These are phyloP conservation scores for Pontederia crassipes DNA, from an alignment of 176 grass and related monocot species.

Conservation along the genomic window DNA sequence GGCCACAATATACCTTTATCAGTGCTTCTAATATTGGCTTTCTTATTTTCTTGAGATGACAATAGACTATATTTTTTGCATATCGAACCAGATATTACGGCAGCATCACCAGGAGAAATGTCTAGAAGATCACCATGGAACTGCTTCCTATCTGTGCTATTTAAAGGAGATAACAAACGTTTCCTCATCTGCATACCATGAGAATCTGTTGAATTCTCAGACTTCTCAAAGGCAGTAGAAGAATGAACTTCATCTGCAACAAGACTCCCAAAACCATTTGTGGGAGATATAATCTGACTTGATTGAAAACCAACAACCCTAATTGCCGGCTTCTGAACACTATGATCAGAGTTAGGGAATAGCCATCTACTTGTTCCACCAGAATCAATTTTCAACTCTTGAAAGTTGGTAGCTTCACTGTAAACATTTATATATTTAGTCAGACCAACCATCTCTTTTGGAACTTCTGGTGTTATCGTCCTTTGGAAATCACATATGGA, in stretches of 20 bases:
- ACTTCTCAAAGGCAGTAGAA: constrained; percentile 32
- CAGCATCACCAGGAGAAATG: constrained; percentile 34
- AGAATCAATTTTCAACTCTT: constrained; percentile 35
- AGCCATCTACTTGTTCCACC: constrained; percentile 30
- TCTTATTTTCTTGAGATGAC: constrained; percentile 54
- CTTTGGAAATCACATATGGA: constrained; percentile 31
- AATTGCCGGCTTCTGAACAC: constrained; percentile 36
- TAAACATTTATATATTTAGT: constrained; percentile 18
- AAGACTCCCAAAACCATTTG: constrained; percentile 19
- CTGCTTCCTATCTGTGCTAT: constrained; percentile 32
- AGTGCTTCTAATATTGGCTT: constrained; percentile 44
- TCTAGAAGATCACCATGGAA: constrained; percentile 54
- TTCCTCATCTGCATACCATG: constrained; percentile 46
- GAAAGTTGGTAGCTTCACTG: constrained; percentile 23
- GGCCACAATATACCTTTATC: constrained; percentile 22
- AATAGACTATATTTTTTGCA: constrained; percentile 26
- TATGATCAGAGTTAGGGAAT: constrained; percentile 24
- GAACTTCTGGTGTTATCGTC: constrained; percentile 23
- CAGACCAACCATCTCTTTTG: constrained; percentile 23
- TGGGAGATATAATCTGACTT: constrained; percentile 6
- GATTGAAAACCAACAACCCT: constrained; percentile 84
- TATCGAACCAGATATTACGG: constrained; percentile 14
- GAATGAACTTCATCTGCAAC: constrained; percentile 31
- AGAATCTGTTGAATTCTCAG: constrained; percentile 23
- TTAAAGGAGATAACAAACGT: constrained; percentile 71